A percentile compares a stretch with the other conserved stretches of the same genome.
Evolutionary conservation across 1,139 yeast species (phyloP).

Genomic region (Geotrichum siamense): DNA sequence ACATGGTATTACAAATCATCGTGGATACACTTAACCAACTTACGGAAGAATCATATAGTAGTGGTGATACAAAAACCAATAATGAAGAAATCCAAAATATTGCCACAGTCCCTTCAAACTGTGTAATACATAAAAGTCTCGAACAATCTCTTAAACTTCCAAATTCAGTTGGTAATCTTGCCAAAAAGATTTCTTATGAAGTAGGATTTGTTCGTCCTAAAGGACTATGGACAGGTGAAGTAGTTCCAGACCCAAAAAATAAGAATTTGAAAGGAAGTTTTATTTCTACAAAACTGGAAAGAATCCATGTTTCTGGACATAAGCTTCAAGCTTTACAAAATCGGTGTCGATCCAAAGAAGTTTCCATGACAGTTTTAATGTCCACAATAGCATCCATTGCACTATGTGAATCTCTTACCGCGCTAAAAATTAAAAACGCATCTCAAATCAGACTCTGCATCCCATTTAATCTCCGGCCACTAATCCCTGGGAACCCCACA

Average conservation of each 20-base stretch:
- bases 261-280: neutral
- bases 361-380: neutral
- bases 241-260: neutral
- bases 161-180: neutral
- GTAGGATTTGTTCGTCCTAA: neutral
- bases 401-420: neutral
- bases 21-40: constrained; percentile 1
- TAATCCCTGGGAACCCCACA: too few species aligned
- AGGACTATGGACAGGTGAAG: constrained; percentile 8
- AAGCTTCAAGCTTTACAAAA: neutral
- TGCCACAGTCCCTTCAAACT: neutral
- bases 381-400: constrained; percentile 5
- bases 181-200: neutral
- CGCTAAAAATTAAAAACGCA: too few species aligned
- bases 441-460: neutral
- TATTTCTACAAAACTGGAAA: constrained; percentile 3
- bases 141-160: constrained; percentile 3
- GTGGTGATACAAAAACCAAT: neutral
- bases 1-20: constrained; percentile 1
- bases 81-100: neutral
- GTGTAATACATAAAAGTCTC: neutral
- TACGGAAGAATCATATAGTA: neutral
- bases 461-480: constrained; percentile 4
- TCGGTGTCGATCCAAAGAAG: constrained; percentile 1
- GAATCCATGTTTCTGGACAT: neutral